Evolutionary conservation across 2,329 filamentous ascomycete species (phyloP).

Genomic region (Aspergillus awamori): DNA sequence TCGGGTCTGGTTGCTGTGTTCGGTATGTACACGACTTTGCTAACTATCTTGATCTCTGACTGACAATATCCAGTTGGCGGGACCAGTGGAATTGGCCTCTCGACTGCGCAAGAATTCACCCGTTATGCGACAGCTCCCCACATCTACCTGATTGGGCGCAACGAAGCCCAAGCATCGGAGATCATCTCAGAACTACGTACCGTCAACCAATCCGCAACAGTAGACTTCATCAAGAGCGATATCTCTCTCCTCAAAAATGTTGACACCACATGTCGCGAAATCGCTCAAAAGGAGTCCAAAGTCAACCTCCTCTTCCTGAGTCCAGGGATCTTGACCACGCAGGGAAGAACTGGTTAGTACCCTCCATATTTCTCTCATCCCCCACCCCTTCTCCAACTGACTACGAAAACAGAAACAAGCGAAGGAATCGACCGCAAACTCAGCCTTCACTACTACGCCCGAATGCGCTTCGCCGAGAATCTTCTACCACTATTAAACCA

Average conservation of each 20-base stretch:
- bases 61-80: constrained; percentile 44
- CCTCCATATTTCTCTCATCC: background rate
- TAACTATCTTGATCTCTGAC: background rate
- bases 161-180: constrained; percentile 35
- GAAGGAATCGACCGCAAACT: constrained; percentile 53
- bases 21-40: constrained; percentile 12
- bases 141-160: constrained; percentile 57
- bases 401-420: constrained; percentile 36
- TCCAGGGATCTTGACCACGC: constrained; percentile 38
- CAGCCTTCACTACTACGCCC: constrained; percentile 52
- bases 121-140: constrained; percentile 45
- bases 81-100: constrained; percentile 57
- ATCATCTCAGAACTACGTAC: constrained; percentile 48
- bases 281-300: constrained; percentile 30
- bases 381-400: background rate
- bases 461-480: constrained; percentile 48
- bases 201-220: constrained; percentile 28
- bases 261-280: constrained; percentile 35
- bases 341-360: constrained; percentile 19
- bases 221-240: constrained; percentile 37
- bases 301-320: constrained; percentile 47
- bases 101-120: constrained; percentile 52
- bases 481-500: constrained; percentile 42
- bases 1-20: constrained; percentile 24
- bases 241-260: constrained; percentile 41